These are phyloP conservation scores for Pseudoneurospora amorphoporcata DNA, from an alignment of 495 filamentous ascomycete species.

Conservation along the genomic window DNA sequence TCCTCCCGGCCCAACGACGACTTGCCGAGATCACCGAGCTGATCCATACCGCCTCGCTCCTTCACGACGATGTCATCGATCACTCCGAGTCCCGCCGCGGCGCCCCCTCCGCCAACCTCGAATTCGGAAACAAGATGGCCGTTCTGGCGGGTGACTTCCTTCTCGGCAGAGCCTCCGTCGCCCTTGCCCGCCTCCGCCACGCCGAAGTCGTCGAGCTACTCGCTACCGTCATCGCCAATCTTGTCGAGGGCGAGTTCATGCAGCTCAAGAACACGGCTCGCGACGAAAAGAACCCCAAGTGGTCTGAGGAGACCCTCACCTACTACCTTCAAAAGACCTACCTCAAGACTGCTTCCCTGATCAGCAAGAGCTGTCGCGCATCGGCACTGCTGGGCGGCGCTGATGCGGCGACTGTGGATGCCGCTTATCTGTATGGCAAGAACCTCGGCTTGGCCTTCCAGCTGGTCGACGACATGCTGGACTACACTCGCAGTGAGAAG, in stretches of 20 bases:
- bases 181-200: slow-evolving; percentile 78
- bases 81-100: slow-evolving; percentile 75
- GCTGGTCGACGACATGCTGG: slow-evolving; percentile 96
- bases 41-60: slow-evolving; percentile 90
- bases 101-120: slow-evolving; percentile 76
- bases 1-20: slow-evolving; percentile 84
- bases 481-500: slow-evolving; percentile 76
- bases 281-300: slow-evolving; percentile 72
- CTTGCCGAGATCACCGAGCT: slow-evolving; percentile 95
- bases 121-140: slow-evolving; percentile 98
- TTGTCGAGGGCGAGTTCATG: slow-evolving; percentile 99
- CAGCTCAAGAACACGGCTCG: slow-evolving; percentile 91
- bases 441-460: slow-evolving; percentile 94
- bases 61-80: slow-evolving; percentile 98
- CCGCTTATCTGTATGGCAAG: slow-evolving; percentile 82
- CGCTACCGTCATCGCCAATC: slow-evolving; percentile 91
- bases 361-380: slow-evolving; percentile 89
- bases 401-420: slow-evolving; percentile 70
- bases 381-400: slow-evolving; percentile 75
- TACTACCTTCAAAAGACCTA: slow-evolving; percentile 99
- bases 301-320: slow-evolving; percentile 73
- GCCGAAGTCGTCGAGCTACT: slow-evolving; percentile 90
- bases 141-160: slow-evolving; percentile 94
- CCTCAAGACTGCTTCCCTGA: slow-evolving; percentile 88
- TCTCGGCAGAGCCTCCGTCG: slow-evolving; percentile 84